phyloP scores from a whole-genome alignment of 2,329 filamentous ascomycete species.

The Ophiostoma sp. region DNA sequence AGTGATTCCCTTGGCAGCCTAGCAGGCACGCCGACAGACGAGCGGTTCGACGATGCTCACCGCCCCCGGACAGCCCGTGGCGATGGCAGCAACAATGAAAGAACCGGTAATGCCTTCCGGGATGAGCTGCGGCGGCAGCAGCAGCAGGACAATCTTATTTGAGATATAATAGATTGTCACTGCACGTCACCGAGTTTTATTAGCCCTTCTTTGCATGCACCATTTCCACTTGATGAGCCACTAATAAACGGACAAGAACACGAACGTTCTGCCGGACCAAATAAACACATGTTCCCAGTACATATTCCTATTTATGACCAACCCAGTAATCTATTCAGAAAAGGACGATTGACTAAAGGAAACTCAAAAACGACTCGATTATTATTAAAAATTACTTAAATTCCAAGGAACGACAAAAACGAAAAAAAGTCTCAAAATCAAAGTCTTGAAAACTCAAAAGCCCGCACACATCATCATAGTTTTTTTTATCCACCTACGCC shows the following conservation, averaged over 20 bases:
- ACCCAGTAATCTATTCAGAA: not conserved
- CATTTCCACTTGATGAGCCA: not conserved
- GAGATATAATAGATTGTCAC: not conserved
- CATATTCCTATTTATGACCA: slow-evolving; percentile 4
- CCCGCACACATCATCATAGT: not conserved
- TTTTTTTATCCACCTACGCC: slow-evolving; percentile 33
- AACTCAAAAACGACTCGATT: not conserved
- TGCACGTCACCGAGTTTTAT: not conserved
- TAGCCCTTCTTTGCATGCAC: not conserved
- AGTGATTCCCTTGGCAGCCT: slow-evolving; percentile 54
- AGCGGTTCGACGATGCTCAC: slow-evolving; percentile 41
- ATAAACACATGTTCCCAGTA: not conserved
- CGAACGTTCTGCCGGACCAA: not conserved
- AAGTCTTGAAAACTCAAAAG: not conserved
- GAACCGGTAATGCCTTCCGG: slow-evolving; percentile 47
- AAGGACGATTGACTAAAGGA: not conserved
- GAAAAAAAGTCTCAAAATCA: not conserved
- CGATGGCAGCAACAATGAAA: not conserved
- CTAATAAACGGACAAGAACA: not conserved
- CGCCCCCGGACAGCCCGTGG: slow-evolving; percentile 33
- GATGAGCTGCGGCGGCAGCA: slow-evolving; percentile 54
- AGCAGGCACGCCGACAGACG: slow-evolving; percentile 48
- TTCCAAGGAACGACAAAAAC: not conserved
- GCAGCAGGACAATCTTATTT: slow-evolving; percentile 39
- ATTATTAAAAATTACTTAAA: not conserved